Conservation (phyloP, 805 yeast genomes). For the Nakazawaea ishiwadae region DNA sequence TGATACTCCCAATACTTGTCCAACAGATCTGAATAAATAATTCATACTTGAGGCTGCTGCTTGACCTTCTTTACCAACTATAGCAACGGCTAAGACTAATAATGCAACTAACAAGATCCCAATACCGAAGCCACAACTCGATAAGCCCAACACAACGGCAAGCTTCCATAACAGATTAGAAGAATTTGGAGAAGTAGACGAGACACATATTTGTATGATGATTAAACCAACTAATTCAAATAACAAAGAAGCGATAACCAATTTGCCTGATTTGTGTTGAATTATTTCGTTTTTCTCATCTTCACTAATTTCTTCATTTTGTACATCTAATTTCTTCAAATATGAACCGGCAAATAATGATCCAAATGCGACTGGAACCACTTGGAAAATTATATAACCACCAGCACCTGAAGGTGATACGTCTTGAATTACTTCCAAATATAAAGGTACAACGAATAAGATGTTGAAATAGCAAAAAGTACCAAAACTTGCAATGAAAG, state of each 20-base stretch:
- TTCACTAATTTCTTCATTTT: constrained; percentile 10
- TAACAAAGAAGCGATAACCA: constrained; percentile 14
- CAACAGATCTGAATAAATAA: constrained; percentile 45
- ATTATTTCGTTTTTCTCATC: constrained; percentile 13
- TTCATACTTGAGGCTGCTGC: constrained; percentile 46
- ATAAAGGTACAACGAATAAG: constrained; percentile 34
- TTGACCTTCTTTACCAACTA: constrained; percentile 39
- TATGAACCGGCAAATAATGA: constrained; percentile 33
- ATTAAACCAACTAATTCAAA: constrained; percentile 4
- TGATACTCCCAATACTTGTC: constrained; percentile 43
- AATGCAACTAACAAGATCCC: constrained; percentile 37
- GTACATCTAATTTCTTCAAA: constrained; percentile 19
- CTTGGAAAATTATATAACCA: constrained; percentile 34
- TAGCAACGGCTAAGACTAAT: constrained; percentile 36
- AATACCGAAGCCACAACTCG: constrained; percentile 31
- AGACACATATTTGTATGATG: background rate
- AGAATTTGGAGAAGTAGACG: background rate
- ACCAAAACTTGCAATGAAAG: constrained; percentile 32
- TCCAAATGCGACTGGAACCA: constrained; percentile 33
- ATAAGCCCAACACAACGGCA: constrained; percentile 24
- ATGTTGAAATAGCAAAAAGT: constrained; percentile 31
- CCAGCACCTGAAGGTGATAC: constrained; percentile 34
- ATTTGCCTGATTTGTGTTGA: constrained; percentile 18
- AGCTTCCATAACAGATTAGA: constrained; percentile 23
- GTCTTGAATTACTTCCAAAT: constrained; percentile 38